phyloP scores from a whole-genome alignment of 108 stramenopile genomes.

The Asterionellopsis glacialis region DNA sequence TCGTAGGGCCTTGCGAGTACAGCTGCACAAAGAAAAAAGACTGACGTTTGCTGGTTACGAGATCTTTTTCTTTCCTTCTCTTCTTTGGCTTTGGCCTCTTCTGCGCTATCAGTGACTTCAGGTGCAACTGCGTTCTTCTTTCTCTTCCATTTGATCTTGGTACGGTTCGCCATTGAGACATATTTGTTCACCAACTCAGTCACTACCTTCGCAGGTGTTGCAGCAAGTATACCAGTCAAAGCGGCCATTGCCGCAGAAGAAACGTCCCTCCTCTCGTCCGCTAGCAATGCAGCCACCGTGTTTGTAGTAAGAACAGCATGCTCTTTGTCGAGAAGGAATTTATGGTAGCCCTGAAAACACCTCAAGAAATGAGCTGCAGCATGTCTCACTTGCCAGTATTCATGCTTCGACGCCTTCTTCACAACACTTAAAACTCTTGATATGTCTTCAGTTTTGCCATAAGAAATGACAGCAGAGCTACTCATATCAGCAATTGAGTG shows the following conservation, averaged over 20 bases:
- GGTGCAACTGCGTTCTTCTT: conserved; percentile 25
- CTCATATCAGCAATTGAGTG: conserved; percentile 76
- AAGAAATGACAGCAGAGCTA: conserved; percentile 56
- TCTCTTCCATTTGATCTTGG: conserved; percentile 51
- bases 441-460: conserved; percentile 56
- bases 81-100: conserved; percentile 26
- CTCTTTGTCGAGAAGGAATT: conserved; percentile 65
- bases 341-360: conserved; percentile 81
- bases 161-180: conserved; percentile 56
- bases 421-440: conserved; percentile 48
- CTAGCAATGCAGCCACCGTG: conserved; percentile 60
- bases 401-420: conserved; percentile 44
- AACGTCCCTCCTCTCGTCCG: conserved; percentile 85
- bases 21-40: conserved; percentile 76
- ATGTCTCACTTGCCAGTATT: conserved; percentile 86
- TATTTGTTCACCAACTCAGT: conserved; percentile 65
- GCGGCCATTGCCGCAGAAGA: conserved; percentile 72
- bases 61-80: conserved; percentile 57
- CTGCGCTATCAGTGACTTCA: not conserved
- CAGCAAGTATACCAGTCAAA: conserved; percentile 81
- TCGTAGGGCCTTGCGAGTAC: conserved; percentile 81
- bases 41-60: conserved; percentile 72
- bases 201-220: conserved; percentile 40
- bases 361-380: conserved; percentile 77
- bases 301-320: conserved; percentile 41